phyloP scores from a whole-genome alignment of 2,329 filamentous ascomycete genomes.

The Diaporthe ampelina region DNA sequence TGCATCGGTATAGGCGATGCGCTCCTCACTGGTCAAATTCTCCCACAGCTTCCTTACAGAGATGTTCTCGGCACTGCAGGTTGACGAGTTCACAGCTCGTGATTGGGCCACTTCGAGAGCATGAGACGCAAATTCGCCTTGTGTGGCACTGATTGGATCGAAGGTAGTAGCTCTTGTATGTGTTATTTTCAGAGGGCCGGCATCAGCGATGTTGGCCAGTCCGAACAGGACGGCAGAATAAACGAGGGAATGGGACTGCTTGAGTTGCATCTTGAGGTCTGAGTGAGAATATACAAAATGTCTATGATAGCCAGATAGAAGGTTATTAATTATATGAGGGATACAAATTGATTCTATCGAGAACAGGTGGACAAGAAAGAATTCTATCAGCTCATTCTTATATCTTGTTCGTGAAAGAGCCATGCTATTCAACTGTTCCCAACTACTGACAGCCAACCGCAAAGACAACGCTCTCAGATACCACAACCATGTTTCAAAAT shows the following conservation, averaged over 20 bases:
- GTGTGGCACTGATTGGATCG: constrained; percentile 13
- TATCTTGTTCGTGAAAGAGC: neutral
- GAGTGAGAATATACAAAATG: neutral
- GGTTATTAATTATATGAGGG: too few species aligned
- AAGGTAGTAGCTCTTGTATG: neutral
- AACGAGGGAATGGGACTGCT: neutral
- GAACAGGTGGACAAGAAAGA: neutral
- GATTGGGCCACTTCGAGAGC: constrained; percentile 17
- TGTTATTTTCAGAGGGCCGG: neutral
- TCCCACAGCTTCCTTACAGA: constrained; percentile 15
- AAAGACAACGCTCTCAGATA: neutral
- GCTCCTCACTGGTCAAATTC: constrained; percentile 10
- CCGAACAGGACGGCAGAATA: neutral
- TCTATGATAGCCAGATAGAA: neutral
- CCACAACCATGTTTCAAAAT: neutral
- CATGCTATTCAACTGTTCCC: neutral
- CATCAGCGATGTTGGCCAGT: constrained; percentile 1
- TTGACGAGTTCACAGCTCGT: constrained; percentile 8
- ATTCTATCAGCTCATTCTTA: neutral
- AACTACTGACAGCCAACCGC: too few species aligned
- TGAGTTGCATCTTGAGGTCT: neutral
- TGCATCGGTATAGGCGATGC: constrained; percentile 50
- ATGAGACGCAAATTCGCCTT: neutral
- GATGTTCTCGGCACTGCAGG: constrained; percentile 6
- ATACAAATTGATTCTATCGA: neutral